Evolutionary conservation across 2,329 filamentous ascomycete genomes (phyloP), one percentile per base, ranked within the genome.

Genomic region (Penicillium hordei): DNA sequence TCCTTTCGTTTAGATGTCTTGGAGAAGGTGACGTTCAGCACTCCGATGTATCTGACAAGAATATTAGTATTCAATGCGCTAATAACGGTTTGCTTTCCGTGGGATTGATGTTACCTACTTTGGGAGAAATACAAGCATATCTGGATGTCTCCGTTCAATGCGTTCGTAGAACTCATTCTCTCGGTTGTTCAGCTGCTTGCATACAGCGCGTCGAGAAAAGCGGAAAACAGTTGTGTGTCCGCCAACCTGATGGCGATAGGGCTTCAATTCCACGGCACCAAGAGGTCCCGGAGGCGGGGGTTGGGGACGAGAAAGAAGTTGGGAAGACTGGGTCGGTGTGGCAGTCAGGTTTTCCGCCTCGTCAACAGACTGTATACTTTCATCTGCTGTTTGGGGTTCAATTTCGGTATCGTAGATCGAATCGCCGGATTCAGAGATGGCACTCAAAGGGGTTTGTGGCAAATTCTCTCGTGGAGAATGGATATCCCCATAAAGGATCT

Each of bases 101-200:
- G 12, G 33, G 3, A 12, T 23, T 13, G 10, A 50, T 8, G 21
- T 19, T 58, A 89, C 87, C 39, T 70, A 80, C 76, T 93, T 91
- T 63, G 94, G 94, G 63, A 99, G 82, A 72, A 97, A 99, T 42
- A 89, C 86, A 59, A 99, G 79, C 68, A 99, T 82, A 71, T 96
- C 89, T 63, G 92, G 90, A 75, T 99, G 93, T 65, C 91, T 86
- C 69, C 86, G 87, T 79, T 99, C 94, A 68, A 97, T 91, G 54
- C 89, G 94, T 76, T 99, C 94, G 75, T 99, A 99, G 72, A 99
- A 99, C 76, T 96, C 91, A 75, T 99, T 99, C 73, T 99, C 94
- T 69, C 93, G 86, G 73, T 96, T 99, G 75, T 96, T 99, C 70
- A 99, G 84, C 77, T 97, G 92, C 77, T 99, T 99, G 82, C 94